Evolutionary conservation across 75 land plant species (phyloP), one percentile per base, ranked within the genome.

Genomic region (Selaginella moellendorffii): DNA sequence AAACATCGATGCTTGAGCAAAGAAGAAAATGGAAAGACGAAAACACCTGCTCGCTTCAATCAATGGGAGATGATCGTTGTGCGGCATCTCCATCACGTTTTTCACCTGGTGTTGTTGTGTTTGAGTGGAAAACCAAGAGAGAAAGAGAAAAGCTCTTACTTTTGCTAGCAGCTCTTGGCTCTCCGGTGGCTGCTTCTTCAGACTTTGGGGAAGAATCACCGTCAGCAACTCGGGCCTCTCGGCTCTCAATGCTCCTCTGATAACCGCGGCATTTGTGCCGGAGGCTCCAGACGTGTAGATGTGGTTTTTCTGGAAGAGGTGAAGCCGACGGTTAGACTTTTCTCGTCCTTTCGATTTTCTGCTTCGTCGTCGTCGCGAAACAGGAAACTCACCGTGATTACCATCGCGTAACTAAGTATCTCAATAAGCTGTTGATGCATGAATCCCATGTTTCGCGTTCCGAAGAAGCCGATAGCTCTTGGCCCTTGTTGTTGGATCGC

Each of bases 381-480:
- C 29, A 64, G 2, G 31, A 27, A n/a, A 24, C 74, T 61, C 79
- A 92, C 97, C 25, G 97, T 92, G 54, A 92, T 92, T 29, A 92
- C 89, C 95, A 92, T 81, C 1, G 97, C 97, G 71, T 92, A 92
- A 75, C 97, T 92, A 26, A 92, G 82, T 69, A 92, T 85, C 74
- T 92, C 97, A 72, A 92, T 88, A 21, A 92, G 89, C 70, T 92
- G 86, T 67, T 92, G 97, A 72, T 92, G 97, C 86, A 85, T 88
- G 76, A 85, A 92, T 23, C 93, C 97, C 97, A 92, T 92, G 71
- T 92, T 92, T 21, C 97, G 69, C 21, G 97, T 92, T 61, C 97
- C 97, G 73, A 92, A 92, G 61, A 92, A 92, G 0, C 97, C 97
- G 67, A 92, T 92, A 22, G 82, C 76, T 72, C 96, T 79, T 24